phyloP scores from a whole-genome alignment of 345 rosid genomes.

The Diplotaxis tenuifolia region DNA sequence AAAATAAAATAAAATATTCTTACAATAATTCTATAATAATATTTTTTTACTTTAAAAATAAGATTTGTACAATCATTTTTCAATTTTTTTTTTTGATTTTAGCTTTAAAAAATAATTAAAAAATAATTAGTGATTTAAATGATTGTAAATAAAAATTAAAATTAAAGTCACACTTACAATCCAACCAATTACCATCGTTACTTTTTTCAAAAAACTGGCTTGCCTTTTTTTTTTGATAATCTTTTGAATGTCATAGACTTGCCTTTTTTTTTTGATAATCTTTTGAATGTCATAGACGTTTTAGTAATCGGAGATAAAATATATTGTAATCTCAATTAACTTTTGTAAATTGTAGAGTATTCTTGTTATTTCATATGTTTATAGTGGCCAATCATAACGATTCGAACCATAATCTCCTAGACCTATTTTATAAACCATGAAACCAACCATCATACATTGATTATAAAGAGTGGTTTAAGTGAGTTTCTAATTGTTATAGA shows the following conservation, averaged over 20 bases:
- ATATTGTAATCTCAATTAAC: not conserved
- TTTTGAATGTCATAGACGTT: not conserved
- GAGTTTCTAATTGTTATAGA: not conserved
- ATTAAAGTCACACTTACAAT: too few relatives aligned
- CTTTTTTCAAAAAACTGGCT: not conserved
- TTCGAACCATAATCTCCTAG: not conserved
- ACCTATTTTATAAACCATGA: not conserved
- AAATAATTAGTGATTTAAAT: too few relatives aligned
- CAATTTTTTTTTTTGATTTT: too few relatives aligned
- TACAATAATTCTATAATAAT: too few relatives aligned
- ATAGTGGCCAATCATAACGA: not conserved
- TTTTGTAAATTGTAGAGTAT: not conserved
- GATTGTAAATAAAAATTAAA: too few relatives aligned
- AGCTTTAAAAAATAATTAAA: too few relatives aligned
- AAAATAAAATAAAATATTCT: too few relatives aligned
- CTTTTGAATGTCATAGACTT: too few relatives aligned
- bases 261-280: not conserved
- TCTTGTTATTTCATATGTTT: not conserved
- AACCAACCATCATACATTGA: not conserved
- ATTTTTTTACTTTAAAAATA: too few relatives aligned
- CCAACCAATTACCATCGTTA: too few relatives aligned
- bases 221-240: too few relatives aligned
- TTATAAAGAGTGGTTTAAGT: not conserved
- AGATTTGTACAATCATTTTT: too few relatives aligned
- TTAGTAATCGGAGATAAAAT: not conserved